Percentiles rank a stretch among this genome's conserved stretches.
Evolutionary conservation across 1,284 basidiomycete species (phyloP).

Genomic region (Hortiboletus rubellus): DNA sequence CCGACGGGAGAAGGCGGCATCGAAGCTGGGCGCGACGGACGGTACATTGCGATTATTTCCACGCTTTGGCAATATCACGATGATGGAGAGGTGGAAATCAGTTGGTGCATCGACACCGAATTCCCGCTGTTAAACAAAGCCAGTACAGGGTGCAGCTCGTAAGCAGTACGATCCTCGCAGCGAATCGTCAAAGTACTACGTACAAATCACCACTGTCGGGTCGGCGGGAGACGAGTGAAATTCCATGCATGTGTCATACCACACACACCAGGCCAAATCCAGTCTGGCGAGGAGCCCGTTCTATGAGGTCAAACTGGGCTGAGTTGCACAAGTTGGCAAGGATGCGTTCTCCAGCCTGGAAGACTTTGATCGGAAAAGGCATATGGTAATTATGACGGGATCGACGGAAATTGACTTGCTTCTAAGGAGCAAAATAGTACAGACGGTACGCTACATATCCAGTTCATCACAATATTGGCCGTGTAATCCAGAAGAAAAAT

Average conservation of each 20-base stretch:
- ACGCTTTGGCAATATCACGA: neutral
- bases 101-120: neutral
- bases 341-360: no score
- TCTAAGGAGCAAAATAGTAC: conserved; percentile 31
- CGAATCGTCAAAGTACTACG: conserved; percentile 12
- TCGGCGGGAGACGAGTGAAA: neutral
- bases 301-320: no score
- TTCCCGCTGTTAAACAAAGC: conserved; percentile 6
- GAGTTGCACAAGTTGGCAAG: no score
- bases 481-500: conserved; percentile 13
- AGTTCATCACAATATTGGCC: conserved; percentile 10
- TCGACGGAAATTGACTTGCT: conserved; percentile 26
- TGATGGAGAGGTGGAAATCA: neutral
- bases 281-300: neutral
- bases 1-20: neutral
- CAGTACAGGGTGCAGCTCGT: neutral
- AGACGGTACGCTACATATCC: conserved; percentile 27
- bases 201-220: neutral
- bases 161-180: conserved; percentile 8
- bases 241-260: neutral
- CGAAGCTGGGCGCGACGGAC: neutral
- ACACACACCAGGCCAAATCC: neutral
- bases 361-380: neutral
- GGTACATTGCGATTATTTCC: neutral
- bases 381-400: neutral